phyloP scores from a whole-genome alignment of 306 rosid genomes.

The Pyrus betulifolia region DNA sequence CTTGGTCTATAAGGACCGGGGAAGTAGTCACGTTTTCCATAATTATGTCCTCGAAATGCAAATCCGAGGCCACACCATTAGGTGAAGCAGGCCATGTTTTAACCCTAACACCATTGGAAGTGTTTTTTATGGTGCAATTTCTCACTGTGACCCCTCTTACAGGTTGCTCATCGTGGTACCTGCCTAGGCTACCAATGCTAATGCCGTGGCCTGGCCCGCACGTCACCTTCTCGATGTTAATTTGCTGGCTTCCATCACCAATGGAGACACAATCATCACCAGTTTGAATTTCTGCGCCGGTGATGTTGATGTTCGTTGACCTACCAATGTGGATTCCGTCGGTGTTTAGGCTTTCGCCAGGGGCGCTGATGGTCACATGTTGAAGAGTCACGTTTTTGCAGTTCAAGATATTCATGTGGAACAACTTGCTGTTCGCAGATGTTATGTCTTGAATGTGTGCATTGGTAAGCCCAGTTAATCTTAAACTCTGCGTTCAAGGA shows the following conservation, averaged over 20 bases:
- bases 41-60: slow-evolving; percentile 10
- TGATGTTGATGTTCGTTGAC: slow-evolving; percentile 2
- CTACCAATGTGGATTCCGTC: slow-evolving; percentile 23
- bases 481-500: background rate
- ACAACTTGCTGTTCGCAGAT: slow-evolving; percentile 11
- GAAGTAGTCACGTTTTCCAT: slow-evolving; percentile 7
- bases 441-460: background rate
- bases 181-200: slow-evolving; percentile 19
- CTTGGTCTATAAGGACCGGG: slow-evolving; percentile 11
- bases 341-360: slow-evolving; percentile 8
- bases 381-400: slow-evolving; percentile 7
- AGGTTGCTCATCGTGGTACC: slow-evolving; percentile 16
- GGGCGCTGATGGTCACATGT: slow-evolving; percentile 11
- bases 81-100: slow-evolving; percentile 21
- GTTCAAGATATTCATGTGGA: slow-evolving; percentile 3
- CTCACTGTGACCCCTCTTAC: background rate
- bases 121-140: slow-evolving; percentile 3
- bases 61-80: background rate
- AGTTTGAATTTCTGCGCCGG: background rate
- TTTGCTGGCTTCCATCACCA: slow-evolving; percentile 19
- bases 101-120: slow-evolving; percentile 7
- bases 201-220: slow-evolving; percentile 24
- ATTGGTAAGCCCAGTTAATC: background rate
- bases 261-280: slow-evolving; percentile 24
- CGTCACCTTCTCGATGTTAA: background rate